A percentile compares a stretch with the other conserved stretches of the same genome.
Evolutionary conservation across 352 stramenopile species (phyloP).

Genomic region (Pythium scleroteichum): DNA sequence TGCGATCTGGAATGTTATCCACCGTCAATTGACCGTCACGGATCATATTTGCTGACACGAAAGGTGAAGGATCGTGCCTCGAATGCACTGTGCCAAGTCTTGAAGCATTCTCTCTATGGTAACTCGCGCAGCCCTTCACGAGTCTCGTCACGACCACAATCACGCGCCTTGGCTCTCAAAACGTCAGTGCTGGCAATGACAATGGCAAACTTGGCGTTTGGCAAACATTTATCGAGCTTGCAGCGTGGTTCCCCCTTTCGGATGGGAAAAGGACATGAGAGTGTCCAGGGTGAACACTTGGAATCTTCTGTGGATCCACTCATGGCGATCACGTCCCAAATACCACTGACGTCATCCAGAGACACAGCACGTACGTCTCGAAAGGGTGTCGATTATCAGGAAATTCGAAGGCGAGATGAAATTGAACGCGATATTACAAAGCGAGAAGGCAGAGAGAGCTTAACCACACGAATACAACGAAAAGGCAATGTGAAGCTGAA

Average conservation of each 20-base stretch:
- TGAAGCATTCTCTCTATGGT: constrained; percentile 6
- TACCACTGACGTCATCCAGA: constrained; percentile 13
- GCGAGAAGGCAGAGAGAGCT: constrained; percentile 36
- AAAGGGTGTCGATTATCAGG: constrained; percentile 34
- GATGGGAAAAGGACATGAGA: constrained; percentile 25
- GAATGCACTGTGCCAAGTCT: constrained; percentile 2
- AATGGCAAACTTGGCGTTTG: constrained; percentile 24
- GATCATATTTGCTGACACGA: constrained; percentile 13
- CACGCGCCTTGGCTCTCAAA: constrained; percentile 20
- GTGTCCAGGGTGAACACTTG: not conserved
- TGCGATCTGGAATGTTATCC: constrained; percentile 3
- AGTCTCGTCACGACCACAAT: constrained; percentile 13
- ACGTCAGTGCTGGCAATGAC: constrained; percentile 32
- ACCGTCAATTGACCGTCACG: constrained; percentile 21
- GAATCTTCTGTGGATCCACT: not conserved
- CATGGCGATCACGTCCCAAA: constrained; percentile 13
- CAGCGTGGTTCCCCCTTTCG: constrained; percentile 9
- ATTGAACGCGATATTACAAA: constrained; percentile 49
- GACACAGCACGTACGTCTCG: constrained; percentile 21
- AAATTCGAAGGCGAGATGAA: constrained; percentile 41
- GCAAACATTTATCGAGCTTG: not conserved
- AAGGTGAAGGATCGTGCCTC: constrained; percentile 20
- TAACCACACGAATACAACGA: constrained; percentile 37
- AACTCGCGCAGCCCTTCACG: constrained; percentile 21
- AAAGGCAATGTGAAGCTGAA: constrained; percentile 46